A percentile compares a stretch with the other conserved stretches of the same genome.
Conservation (phyloP, 1,284 basidiomycete genomes). For the Boletus holoroseus region DNA sequence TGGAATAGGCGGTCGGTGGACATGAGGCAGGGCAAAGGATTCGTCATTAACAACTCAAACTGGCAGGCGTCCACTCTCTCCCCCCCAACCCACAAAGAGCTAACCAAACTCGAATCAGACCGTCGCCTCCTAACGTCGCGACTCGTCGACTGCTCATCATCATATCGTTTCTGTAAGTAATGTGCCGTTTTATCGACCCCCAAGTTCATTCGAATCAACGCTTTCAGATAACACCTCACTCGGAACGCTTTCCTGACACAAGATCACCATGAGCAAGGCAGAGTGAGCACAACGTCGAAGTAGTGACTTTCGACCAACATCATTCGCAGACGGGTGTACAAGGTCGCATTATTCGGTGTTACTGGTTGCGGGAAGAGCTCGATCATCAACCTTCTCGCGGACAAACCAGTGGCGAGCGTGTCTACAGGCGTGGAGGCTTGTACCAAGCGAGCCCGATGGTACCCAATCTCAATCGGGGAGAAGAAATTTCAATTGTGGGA, state of each 20-base stretch:
- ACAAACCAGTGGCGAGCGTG: conserved; percentile 17
- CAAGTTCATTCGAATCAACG: background rate
- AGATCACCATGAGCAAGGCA: conserved; percentile 6
- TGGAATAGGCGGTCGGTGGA: conserved; percentile 3
- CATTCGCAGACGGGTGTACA: conserved; percentile 23
- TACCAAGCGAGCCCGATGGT: conserved; percentile 29
- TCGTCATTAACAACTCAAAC: conserved; percentile 4
- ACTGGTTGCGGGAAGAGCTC: conserved; percentile 30
- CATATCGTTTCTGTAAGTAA: conserved; percentile 6
- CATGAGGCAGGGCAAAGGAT: conserved; percentile 20
- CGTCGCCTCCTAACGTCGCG: background rate
- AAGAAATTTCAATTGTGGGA: conserved; percentile 32
- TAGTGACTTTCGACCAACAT: conserved; percentile 6
- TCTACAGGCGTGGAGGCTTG: conserved; percentile 25
- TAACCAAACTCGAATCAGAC: background rate
- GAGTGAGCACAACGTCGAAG: conserved; percentile 17
- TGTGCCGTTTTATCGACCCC: background rate
- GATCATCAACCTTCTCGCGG: conserved; percentile 27
- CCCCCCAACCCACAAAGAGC: background rate
- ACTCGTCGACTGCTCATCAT: background rate
- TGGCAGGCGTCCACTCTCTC: background rate
- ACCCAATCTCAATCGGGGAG: conserved; percentile 19
- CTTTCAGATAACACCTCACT: background rate
- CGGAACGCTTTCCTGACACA: background rate
- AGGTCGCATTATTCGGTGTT: conserved; percentile 26